These are phyloP conservation scores for Solanum sejunctum DNA, from an alignment of 257 asterid genomes.

Conservation along the genomic window DNA sequence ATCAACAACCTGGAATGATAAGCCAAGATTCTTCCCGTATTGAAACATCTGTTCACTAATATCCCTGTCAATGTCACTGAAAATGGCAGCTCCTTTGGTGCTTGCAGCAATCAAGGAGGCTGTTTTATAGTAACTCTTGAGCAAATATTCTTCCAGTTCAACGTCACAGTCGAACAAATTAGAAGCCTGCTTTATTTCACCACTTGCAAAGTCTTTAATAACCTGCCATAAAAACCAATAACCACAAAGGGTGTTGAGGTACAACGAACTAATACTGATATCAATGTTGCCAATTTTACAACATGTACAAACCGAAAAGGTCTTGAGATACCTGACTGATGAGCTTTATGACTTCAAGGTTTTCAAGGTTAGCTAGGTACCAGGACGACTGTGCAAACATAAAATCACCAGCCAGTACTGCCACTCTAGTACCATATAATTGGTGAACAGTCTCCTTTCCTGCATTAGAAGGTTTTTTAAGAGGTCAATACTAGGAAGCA, in stretches of 20 bases:
- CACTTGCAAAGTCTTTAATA: slow-evolving; percentile 93
- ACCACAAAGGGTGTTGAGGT: neutral
- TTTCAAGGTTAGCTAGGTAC: slow-evolving; percentile 95
- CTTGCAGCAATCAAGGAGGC: slow-evolving; percentile 93
- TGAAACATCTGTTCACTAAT: slow-evolving; percentile 66
- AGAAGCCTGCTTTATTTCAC: slow-evolving; percentile 94
- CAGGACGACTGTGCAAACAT: slow-evolving; percentile 98
- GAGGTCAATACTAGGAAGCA: neutral
- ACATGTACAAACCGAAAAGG: neutral
- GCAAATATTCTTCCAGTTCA: slow-evolving; percentile 65
- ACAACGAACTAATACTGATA: neutral
- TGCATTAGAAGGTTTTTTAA: slow-evolving; percentile 1
- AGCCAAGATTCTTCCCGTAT: slow-evolving; percentile 83
- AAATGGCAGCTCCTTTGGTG: slow-evolving; percentile 84
- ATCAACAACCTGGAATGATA: slow-evolving; percentile 84
- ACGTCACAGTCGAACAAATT: slow-evolving; percentile 80
- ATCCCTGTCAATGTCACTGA: slow-evolving; percentile 49
- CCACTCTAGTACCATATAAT: slow-evolving; percentile 77
- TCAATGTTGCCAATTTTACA: neutral
- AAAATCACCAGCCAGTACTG: slow-evolving; percentile 94
- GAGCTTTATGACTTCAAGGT: slow-evolving; percentile 87
- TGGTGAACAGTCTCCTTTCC: slow-evolving; percentile 94
- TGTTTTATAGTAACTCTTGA: slow-evolving; percentile 89
- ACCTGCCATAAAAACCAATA: slow-evolving; percentile 33
- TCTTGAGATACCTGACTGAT: slow-evolving; percentile 64